Base-by-base conservation (phyloP, 352 stramenopile species). In the Globisporangium takayamanum region DNA sequence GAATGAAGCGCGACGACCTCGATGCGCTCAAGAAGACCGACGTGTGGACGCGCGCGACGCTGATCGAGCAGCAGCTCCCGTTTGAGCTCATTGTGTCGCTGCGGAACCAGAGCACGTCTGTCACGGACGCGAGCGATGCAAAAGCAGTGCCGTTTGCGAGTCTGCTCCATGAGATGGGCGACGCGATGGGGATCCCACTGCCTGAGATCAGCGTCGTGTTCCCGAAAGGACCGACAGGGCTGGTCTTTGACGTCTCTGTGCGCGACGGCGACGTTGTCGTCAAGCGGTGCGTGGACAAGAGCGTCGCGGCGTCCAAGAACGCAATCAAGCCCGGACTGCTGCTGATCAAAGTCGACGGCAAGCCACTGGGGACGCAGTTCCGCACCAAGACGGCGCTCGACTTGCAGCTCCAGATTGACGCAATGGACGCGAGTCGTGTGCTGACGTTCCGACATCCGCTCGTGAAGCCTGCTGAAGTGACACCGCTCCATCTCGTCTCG, bases 191-290 rank as follows among this genome's bases (percentile, higher is more conserved):
- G 0, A 88, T 94, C n/a, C 78, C 82, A 11, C 65, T 92, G 3
- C 83, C 84, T 18, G 85, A 96, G 51, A 90, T 96, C 46, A 93
- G 68, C 47, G 78, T 94, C 12, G 45, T 64, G 10, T 92, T 95
- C 62, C 64, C 68, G 1, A 68, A 77, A 50, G 87, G 87, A 16
- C 73, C 72, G 3, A 89, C 76, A 15, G 87, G 87, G 0, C 60
- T 95, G 18, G 52, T 78, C 10, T 73, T 95, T 39, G 68, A 87
- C 18, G 39, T 87, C 37, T 25, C 22, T 26, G 18, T 50, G 20
- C 51, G 64, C 30, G 71, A 68, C 14, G 74, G 68, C 47, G 64
- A 84, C 52, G 66, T 84, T 42, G 62, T 69, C 3, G 67, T 84
- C 11, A 80, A 81, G 45, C 69, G 63, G 2, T 74, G 67, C 51